These are phyloP conservation scores for Guyanaporus albipodus DNA, from an alignment of 768 basidiomycete genomes.

Conservation along the genomic window DNA sequence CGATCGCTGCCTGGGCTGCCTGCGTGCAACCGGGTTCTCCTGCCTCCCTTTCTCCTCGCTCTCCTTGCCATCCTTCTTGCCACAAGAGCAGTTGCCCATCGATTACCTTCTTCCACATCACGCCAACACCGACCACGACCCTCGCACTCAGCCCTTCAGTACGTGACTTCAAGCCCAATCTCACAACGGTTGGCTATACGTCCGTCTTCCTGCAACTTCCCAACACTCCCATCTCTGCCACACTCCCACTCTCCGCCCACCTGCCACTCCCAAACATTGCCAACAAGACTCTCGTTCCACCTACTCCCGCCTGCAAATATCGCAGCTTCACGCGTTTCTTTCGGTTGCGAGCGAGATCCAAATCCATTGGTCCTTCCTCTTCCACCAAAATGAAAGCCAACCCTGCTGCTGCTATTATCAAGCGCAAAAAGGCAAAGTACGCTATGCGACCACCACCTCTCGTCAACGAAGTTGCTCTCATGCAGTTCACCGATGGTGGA, in stretches of 20 bases:
- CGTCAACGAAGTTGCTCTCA: constrained; percentile 60
- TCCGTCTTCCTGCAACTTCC: constrained; percentile 61
- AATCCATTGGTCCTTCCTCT: constrained; percentile 28
- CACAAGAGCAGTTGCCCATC: constrained; percentile 31
- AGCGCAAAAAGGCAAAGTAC: constrained; percentile 54
- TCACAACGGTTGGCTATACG: constrained; percentile 61
- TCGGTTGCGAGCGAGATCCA: constrained; percentile 37
- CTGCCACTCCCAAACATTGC: constrained; percentile 1
- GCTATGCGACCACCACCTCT: constrained; percentile 46
- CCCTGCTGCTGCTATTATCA: constrained; percentile 34
- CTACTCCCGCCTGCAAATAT: constrained; percentile 14
- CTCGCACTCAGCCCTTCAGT: constrained; percentile 38
- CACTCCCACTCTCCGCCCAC: constrained; percentile 8
- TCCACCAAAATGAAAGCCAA: constrained; percentile 25
- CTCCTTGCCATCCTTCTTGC: constrained; percentile 37
- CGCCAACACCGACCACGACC: constrained; percentile 38
- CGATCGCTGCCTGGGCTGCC: constrained; percentile 60
- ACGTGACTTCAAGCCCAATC: constrained; percentile 48
- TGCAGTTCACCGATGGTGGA: constrained; percentile 69
- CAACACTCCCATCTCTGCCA: constrained; percentile 39
- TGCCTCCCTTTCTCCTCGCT: constrained; percentile 37
- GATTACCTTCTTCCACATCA: constrained; percentile 35
- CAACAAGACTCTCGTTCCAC: constrained; percentile 19
- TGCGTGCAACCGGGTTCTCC: constrained; percentile 70
- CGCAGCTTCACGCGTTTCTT: constrained; percentile 44